Evolutionary conservation across 164 flowering plant species (phyloP), one percentile per base, ranked within the genome.

Genomic region (Tinospora cordifolia): DNA sequence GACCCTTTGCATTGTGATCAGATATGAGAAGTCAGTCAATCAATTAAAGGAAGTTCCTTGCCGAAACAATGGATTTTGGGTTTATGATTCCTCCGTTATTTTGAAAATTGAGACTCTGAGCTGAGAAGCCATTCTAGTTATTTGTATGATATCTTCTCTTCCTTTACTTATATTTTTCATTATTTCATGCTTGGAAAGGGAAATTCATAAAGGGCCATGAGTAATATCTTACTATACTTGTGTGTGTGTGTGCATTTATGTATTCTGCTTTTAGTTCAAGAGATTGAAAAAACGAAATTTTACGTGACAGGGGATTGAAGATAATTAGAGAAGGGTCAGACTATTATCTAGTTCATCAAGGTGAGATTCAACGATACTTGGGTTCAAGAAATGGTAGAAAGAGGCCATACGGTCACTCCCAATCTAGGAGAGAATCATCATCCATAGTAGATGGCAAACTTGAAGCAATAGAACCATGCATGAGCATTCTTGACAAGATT

Each of bases 311-410:
- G 80, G 93, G 90, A 38, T 63, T 85, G 78, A 90, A 86, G 82
- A 85, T 90, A 46, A 83, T 86, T 58, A 78, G 88, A 73, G 93
- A 90, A 83, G 93, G 89, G 8, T 78, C 70, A 17, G 86, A 88
- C 54, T 88, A 85, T 73, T 88, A 80, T 63, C 83, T 87, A 58
- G 84, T 90, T 69, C 87, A 84, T 80, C 87, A 80, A 71, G 96
- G 96, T 41, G 82, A 82, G 76, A 82, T 88, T 65, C 91, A 84
- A 72, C 79, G 87, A 11, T 66, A 78, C 80, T 70, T 90, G 75
- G 96, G 91, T 66, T 79, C 91, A 25, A 76, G 79, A 69, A 78
- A 71, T 62, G 77, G 76, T 59, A 72, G 76, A 64, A 71, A 63
- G 49, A 65, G 49, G n/a, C 36, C 47, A 0, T 62, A 44, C 40